Base-by-base conservation (phyloP, 768 basidiomycete genomes). In the Naganishia antarctica region DNA sequence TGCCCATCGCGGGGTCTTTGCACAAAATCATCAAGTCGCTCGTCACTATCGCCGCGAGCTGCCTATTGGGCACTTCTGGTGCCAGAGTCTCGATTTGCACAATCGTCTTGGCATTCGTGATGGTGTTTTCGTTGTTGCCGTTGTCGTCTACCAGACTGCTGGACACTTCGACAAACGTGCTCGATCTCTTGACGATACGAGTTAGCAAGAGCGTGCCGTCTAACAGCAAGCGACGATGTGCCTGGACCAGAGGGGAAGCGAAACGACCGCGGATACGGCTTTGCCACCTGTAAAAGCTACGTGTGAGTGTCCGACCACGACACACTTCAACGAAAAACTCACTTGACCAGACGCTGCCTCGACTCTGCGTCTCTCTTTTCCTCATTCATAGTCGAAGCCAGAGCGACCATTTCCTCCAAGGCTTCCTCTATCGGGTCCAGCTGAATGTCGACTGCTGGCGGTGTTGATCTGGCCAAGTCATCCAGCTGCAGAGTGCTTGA, bases 331-430 rank as follows among this genome's bases (percentile, higher is more conserved):
- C 25, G 23, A 9, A 28, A 4, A 18, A 15, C 69, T 90, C 89
- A 92, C 72, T 88, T 85, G 18, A 97, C 89, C 26, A 98, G 84
- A 73, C 91, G 89, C 48, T 87, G 83, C 23, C 96, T 83, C 1
- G 90, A 92, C 79, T 99, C 96, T 1, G 91, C 84, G 70, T 97
- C 93, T 1, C 96, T 85, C 77, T 97, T 98, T 67, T 91, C 91
- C 79, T 99, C 96, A 76, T 99, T 99, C 90, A 99, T 96, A 72
- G 89, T 89, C 53, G 85, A 90, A 2, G 96, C 92, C 53, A 98
- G 79, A 13, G 84, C 84, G 0, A 91, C 85, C 69, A 98, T 96
- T 78, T 94, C 90, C 21, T 85, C 81, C 46, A 96, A 78, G 6
- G 93, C 93, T 63, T 84, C 85, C 69, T 91, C 90, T 60, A 99